These are phyloP conservation scores for Rhamnella rubrinervis DNA, from an alignment of 331 rosid species.

Conservation along the genomic window DNA sequence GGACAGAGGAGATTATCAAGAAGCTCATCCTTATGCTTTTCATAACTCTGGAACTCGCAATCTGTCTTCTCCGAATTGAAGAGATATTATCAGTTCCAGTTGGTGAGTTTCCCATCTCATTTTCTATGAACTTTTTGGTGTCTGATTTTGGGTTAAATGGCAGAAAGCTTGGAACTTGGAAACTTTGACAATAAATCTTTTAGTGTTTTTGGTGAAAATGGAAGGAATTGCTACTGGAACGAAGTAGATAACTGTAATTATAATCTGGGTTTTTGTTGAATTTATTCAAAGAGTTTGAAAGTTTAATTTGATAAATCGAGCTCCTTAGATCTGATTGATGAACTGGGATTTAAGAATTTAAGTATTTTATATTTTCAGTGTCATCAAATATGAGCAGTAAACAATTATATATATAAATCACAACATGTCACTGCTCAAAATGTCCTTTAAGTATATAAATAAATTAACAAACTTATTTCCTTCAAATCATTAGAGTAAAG, in stretches of 20 bases:
- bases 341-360: not conserved
- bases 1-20: constrained; percentile 6
- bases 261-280: not conserved
- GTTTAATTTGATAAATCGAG: not conserved
- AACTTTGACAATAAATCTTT: too few relatives aligned
- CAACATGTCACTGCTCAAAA: too few relatives aligned
- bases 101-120: constrained; percentile 50
- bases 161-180: too few relatives aligned
- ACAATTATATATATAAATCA: too few relatives aligned
- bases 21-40: constrained; percentile 76
- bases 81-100: constrained; percentile 71
- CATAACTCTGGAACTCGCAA: constrained; percentile 96
- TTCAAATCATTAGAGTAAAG: too few relatives aligned
- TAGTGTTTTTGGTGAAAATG: not conserved
- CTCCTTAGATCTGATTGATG: not conserved
- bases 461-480: too few relatives aligned
- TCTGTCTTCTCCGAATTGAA: constrained; percentile 68
- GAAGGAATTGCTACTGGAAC: not conserved
- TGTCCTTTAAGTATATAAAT: too few relatives aligned
- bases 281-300: not conserved
- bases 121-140: not conserved
- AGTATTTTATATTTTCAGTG: too few relatives aligned
- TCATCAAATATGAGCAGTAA: too few relatives aligned
- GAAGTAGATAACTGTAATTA: not conserved
- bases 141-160: too few relatives aligned